Conservation (phyloP, 2,329 filamentous ascomycete genomes). For the Fusarium irregulare region DNA sequence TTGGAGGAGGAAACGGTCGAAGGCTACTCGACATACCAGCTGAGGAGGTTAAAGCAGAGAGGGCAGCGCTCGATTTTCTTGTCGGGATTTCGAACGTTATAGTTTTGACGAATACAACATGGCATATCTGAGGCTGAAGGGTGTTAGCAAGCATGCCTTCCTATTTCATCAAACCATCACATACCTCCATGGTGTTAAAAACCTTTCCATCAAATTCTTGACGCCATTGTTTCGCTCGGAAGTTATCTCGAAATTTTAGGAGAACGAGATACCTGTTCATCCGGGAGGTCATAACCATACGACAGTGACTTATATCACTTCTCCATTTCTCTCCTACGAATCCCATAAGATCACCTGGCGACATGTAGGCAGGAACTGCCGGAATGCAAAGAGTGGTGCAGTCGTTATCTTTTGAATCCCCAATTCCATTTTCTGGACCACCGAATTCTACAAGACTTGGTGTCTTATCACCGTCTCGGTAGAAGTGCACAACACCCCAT, state of each 20-base stretch:
- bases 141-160: slow-evolving; percentile 27
- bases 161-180: slow-evolving; percentile 2
- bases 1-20: slow-evolving; percentile 73
- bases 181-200: slow-evolving; percentile 90
- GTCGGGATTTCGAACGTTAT: slow-evolving; percentile 82
- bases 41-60: slow-evolving; percentile 67
- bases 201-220: slow-evolving; percentile 91
- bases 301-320: slow-evolving; percentile 89
- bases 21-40: slow-evolving; percentile 58
- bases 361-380: slow-evolving; percentile 93
- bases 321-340: slow-evolving; percentile 91
- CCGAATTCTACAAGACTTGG: slow-evolving; percentile 59
- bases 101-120: slow-evolving; percentile 93
- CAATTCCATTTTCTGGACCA: slow-evolving; percentile 45
- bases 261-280: slow-evolving; percentile 95
- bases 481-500: slow-evolving; percentile 95
- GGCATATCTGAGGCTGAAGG: slow-evolving; percentile 86
- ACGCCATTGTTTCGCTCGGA: slow-evolving; percentile 82
- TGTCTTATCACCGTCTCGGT: slow-evolving; percentile 84
- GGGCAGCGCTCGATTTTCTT: slow-evolving; percentile 62
- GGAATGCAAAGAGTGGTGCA: slow-evolving; percentile 93
- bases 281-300: slow-evolving; percentile 89
- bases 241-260: slow-evolving; percentile 87
- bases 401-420: slow-evolving; percentile 61
- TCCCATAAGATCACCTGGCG: slow-evolving; percentile 88